A percentile compares a stretch with the other conserved stretches of the same genome.
phyloP scores from a whole-genome alignment of 352 stramenopile genomes.

The Pythium oligandrum region DNA sequence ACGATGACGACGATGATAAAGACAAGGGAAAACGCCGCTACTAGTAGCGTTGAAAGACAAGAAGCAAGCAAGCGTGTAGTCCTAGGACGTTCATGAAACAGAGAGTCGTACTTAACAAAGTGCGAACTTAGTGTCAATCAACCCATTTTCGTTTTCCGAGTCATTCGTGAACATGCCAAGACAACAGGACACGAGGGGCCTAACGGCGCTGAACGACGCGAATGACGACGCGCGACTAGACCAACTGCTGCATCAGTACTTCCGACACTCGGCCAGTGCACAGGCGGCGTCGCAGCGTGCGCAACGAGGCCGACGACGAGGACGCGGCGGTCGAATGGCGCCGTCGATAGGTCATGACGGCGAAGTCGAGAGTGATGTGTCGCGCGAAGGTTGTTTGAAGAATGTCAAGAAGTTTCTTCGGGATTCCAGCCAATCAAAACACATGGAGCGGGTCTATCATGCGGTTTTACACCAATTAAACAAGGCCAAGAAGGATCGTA shows the following conservation, averaged over 20 bases:
- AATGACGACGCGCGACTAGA: constrained; percentile 12
- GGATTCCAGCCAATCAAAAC: constrained; percentile 10
- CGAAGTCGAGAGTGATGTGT: neutral
- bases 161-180: too few relatives aligned
- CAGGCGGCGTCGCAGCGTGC: neutral
- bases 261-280: constrained; percentile 4
- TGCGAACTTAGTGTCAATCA: too few relatives aligned
- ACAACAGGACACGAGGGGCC: too few relatives aligned
- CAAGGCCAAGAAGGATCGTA: constrained; percentile 6
- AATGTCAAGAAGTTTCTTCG: constrained; percentile 3
- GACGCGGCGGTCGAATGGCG: neutral
- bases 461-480: constrained; percentile 10
- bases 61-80: too few relatives aligned
- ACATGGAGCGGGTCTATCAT: constrained; percentile 13
- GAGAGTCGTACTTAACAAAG: too few relatives aligned
- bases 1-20: too few relatives aligned
- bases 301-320: neutral
- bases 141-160: too few relatives aligned
- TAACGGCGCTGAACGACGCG: constrained; percentile 9
- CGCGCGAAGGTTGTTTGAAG: neutral
- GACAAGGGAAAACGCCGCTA: too few relatives aligned
- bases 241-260: constrained; percentile 17
- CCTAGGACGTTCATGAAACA: too few relatives aligned
- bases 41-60: too few relatives aligned
- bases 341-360: neutral